Evolutionary conservation across 164 flowering plant genomes (phyloP), one percentile per base, ranked within the genome.

Genomic region (Tetracentron sinense): DNA sequence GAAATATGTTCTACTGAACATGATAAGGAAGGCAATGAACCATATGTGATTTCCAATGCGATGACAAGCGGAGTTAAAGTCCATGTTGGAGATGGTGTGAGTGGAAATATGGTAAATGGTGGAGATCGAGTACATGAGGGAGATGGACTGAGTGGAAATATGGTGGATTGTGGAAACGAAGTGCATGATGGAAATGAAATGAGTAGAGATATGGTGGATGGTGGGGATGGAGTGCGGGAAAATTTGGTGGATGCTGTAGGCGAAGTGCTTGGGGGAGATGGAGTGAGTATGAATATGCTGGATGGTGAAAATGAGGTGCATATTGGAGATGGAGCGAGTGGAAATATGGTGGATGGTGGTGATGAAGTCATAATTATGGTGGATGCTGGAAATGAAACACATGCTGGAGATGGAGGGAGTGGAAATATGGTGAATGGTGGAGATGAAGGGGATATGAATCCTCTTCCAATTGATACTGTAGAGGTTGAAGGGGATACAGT

Each of bases 401-500:
- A n/a, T n/a, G n/a, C 26, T 31, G 52, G n/a, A n/a, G n/a, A n/a
- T n/a, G n/a, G n/a, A n/a, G n/a, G n/a, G n/a, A n/a, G n/a, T n/a
- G n/a, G n/a, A n/a, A n/a, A n/a, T n/a, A n/a, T n/a, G 46, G 30
- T 55, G 23, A 58, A 67, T 28, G 35, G 1, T 60, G 49, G 58
- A 60, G 69, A 70, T 68, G 73, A 62, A 60, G 68, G 46, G n/a
- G 58, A 20, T 42, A 50, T 68, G 58, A 63, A 56, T 46, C 56
- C 68, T 14, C 62, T 76, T 27, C 64, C 52, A 25, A 63, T 42
- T 55, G 65, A 56, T 23, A 33, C 58, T 28, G 28, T 27, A 2
- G 58, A 54, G 56, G 58, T 69, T 30, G 67, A 70, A 44, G 75
- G 73, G 19, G 78, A 73, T 50, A 21, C 44, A 30, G 71, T 71